Conservation (phyloP, 2,329 filamentous ascomycete species). For the Talaromyces sp. region DNA sequence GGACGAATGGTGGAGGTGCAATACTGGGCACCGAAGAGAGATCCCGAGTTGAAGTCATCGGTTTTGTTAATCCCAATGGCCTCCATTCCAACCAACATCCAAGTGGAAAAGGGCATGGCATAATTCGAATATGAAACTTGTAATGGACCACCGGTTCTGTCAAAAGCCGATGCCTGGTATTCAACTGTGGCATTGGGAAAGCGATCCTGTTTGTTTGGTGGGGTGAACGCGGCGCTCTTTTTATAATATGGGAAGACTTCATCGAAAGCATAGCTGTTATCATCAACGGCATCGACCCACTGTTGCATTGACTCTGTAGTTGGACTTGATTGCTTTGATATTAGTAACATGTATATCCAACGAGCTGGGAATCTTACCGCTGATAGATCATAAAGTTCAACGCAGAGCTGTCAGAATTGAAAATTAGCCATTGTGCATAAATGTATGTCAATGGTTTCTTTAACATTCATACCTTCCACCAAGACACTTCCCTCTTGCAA, state of each 20-base stretch:
- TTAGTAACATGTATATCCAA: background rate
- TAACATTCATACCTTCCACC: constrained; percentile 7
- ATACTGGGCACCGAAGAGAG: constrained; percentile 18
- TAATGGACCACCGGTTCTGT: constrained; percentile 21
- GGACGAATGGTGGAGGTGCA: constrained; percentile 27
- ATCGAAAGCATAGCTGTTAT: constrained; percentile 24
- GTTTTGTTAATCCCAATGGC: constrained; percentile 22
- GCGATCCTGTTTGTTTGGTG: constrained; percentile 18
- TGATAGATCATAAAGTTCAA: constrained; percentile 24
- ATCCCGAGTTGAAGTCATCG: constrained; percentile 24
- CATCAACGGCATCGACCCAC: constrained; percentile 31
- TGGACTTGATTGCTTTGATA: constrained; percentile 11
- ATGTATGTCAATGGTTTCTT: background rate
- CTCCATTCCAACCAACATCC: constrained; percentile 19
- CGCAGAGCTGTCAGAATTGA: constrained; percentile 8
- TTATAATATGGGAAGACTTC: constrained; percentile 21
- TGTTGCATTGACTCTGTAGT: constrained; percentile 24
- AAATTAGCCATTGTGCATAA: background rate
- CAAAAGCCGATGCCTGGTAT: constrained; percentile 18
- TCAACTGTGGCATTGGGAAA: constrained; percentile 20
- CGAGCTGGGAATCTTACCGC: background rate
- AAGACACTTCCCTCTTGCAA: constrained; percentile 22
- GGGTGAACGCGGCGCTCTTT: constrained; percentile 21
- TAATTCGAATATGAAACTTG: constrained; percentile 27
- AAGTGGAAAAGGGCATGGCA: constrained; percentile 22